Percentiles rank a stretch among this genome's conserved stretches.
Conservation (phyloP, 495 filamentous ascomycete species). For the Amphirosellinia nigrospora region DNA sequence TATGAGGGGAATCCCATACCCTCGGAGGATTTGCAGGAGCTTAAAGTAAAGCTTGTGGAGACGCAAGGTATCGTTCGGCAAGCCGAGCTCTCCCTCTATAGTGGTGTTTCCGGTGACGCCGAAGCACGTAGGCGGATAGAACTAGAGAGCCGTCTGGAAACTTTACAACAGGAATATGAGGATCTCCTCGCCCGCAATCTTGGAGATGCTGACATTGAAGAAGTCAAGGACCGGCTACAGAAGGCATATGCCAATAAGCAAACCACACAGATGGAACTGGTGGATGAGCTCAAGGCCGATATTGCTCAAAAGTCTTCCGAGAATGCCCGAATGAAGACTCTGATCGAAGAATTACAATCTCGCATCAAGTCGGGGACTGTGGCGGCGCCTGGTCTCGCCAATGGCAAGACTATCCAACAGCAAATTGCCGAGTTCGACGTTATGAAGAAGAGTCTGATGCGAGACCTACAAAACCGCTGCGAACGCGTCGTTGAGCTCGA, state of each 20-base stretch:
- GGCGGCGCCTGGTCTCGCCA: constrained; percentile 63
- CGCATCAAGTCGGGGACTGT: constrained; percentile 64
- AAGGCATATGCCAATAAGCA: constrained; percentile 76
- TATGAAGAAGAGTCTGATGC: constrained; percentile 99
- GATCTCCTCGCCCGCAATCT: constrained; percentile 81
- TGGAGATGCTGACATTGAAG: constrained; percentile 75
- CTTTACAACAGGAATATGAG: constrained; percentile 81
- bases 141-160: constrained; percentile 74
- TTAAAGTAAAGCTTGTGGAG: constrained; percentile 80
- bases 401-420: constrained; percentile 94
- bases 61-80: constrained; percentile 92
- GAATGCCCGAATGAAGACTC: constrained; percentile 73
- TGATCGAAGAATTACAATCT: constrained; percentile 77
- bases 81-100: constrained; percentile 79
- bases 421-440: constrained; percentile 98
- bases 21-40: constrained; percentile 77
- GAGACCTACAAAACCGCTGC: constrained; percentile 96
- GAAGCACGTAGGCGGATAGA: constrained; percentile 70
- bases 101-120: constrained; percentile 61
- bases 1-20: constrained; percentile 77
- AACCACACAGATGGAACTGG: constrained; percentile 70
- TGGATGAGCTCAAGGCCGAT: constrained; percentile 75
- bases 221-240: constrained; percentile 79
- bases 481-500: constrained; percentile 97
- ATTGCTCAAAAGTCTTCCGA: constrained; percentile 75